Percentiles rank a stretch among this genome's conserved stretches.
Evolutionary conservation across 805 yeast genomes (phyloP).

Genomic region (Diddensiella transvaalensis): DNA sequence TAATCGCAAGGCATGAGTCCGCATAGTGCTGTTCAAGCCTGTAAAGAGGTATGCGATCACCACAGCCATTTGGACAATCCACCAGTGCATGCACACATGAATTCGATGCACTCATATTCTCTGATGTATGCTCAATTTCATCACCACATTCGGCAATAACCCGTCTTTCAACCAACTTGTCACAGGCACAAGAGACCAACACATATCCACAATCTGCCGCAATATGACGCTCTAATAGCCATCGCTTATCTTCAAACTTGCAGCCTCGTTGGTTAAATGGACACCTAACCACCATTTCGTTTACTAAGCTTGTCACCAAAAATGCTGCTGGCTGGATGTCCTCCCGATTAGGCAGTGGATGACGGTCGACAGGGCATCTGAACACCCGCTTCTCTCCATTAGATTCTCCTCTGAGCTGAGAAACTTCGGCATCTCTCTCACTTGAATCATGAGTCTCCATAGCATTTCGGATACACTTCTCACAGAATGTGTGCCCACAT

Average conservation of each 20-base stretch:
- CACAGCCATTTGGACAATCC: conserved; percentile 24
- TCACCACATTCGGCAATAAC: background rate
- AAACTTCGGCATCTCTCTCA: conserved; percentile 3
- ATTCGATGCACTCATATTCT: background rate
- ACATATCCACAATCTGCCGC: conserved; percentile 39
- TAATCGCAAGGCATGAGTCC: conserved; percentile 7
- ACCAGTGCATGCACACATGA: conserved; percentile 23
- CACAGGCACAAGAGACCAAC: conserved; percentile 37
- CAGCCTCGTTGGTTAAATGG: conserved; percentile 54
- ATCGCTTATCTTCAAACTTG: conserved; percentile 51
- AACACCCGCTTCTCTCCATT: conserved; percentile 7
- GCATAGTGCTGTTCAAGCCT: conserved; percentile 21
- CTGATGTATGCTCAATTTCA: background rate
- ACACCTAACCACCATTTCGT: conserved; percentile 57
- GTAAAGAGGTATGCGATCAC: conserved; percentile 14
- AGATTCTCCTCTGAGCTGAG: background rate
- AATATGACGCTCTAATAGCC: conserved; percentile 54
- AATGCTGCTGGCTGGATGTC: conserved; percentile 46
- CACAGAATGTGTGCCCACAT: conserved; percentile 70
- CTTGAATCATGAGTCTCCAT: conserved; percentile 17
- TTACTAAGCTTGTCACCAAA: conserved; percentile 54
- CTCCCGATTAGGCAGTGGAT: conserved; percentile 37
- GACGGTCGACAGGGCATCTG: conserved; percentile 61
- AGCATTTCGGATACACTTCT: conserved; percentile 42
- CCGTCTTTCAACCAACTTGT: conserved; percentile 11